Base-by-base conservation (phyloP, 2,329 filamentous ascomycete species). In the Aspergillus novofumigatus region DNA sequence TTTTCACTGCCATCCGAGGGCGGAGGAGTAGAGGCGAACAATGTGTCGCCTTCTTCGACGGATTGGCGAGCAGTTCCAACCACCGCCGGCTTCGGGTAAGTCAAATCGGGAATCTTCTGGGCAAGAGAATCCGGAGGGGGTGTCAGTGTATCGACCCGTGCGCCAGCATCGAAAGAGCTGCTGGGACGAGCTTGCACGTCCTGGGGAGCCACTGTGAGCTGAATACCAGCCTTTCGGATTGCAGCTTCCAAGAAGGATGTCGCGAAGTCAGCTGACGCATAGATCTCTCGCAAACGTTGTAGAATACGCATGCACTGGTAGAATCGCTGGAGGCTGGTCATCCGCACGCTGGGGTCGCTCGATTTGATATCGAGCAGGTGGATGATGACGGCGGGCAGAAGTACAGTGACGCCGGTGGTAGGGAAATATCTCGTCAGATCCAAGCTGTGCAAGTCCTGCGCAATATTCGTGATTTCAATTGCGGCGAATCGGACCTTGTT, bases 261-360 rank as follows among this genome's bases (percentile, higher is more conserved):
- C n/a, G 91, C 92, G 67, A 94, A 96, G 73, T 97, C 92, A n/a
- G 93, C 93, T 0, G 92, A 92, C 0, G 92, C 87, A 68, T 97
- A 97, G 29, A 92, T 90, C 68, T 96, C 91, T 41, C 92, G 86
- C 20, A 97, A 81, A 61, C 88, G 88, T 71, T 92, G 87, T 80
- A 97, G 89, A 58, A 96, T 91, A 49, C 87, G 84, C 91, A 97
- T 96, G 76, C 93, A 97, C 71, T 92, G 88, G 65, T 88, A 89
- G 78, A 96, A 96, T 21, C 91, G 90, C 57, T 87, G 84, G 25
- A 92, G 83, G 49, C 90, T 92, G 45, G 84, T 81, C 58, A 89
- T 83, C 20, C 91, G 86, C 3, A 88, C 86, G 54, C 86, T 84
- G 17, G 86, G 83, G 54, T 90, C 85, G 4, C 86, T 87, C 35